Evolutionary conservation across 495 filamentous ascomycete genomes (phyloP).

Genomic region (Xylaria cubensis): DNA sequence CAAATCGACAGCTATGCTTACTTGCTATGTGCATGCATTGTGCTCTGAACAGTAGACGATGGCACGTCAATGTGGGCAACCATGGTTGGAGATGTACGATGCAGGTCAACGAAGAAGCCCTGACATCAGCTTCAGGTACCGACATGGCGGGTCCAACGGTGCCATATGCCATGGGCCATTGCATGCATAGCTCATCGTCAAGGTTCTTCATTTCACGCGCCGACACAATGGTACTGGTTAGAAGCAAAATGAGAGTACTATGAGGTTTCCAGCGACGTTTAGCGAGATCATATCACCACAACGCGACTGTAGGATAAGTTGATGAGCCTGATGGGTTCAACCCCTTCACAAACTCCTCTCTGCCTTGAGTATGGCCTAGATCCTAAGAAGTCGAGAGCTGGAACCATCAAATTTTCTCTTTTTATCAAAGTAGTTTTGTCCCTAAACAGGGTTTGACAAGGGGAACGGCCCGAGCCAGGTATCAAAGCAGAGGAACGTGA

Average conservation of each 20-base stretch:
- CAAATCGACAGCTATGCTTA: conserved; percentile 5
- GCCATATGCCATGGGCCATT: background rate
- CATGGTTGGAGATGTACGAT: conserved; percentile 10
- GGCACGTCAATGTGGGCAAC: conserved; percentile 18
- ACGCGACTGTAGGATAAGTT: background rate
- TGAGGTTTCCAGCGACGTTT: background rate
- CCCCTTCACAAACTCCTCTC: background rate
- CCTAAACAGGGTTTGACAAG: conserved; percentile 7
- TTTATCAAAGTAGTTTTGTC: background rate
- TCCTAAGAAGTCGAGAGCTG: background rate
- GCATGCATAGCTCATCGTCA: background rate
- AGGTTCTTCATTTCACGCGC: background rate
- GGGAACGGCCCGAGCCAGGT: conserved; percentile 13
- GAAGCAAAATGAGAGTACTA: background rate
- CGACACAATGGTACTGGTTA: background rate
- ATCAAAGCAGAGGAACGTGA: conserved; percentile 1
- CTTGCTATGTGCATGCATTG: background rate
- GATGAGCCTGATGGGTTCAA: background rate
- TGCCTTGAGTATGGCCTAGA: background rate
- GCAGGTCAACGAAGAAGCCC: conserved; percentile 18
- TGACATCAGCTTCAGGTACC: conserved; percentile 13
- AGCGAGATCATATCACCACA: background rate
- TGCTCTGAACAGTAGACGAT: background rate
- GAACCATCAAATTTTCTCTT: conserved; percentile 14
- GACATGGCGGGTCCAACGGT: conserved; percentile 21